Conservation (phyloP, 2,329 filamentous ascomycete genomes). For the Pseudocercospora vitis region DNA sequence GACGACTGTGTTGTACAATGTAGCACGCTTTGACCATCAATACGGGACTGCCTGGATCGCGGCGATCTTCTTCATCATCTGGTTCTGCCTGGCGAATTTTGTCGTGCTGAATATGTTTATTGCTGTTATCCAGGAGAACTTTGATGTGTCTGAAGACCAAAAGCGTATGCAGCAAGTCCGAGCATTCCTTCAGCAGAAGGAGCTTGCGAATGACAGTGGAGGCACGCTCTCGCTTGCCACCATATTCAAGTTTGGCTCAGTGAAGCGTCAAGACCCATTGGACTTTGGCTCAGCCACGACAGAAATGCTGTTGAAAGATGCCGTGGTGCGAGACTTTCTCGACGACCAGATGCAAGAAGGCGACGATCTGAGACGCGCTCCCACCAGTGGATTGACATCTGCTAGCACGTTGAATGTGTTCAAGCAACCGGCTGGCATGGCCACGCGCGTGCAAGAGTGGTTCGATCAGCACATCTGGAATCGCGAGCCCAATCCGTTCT, state of each 20-base stretch:
- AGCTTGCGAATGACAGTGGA: slow-evolving; percentile 67
- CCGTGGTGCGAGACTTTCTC: slow-evolving; percentile 90
- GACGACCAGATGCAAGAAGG: slow-evolving; percentile 62
- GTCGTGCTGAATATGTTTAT: slow-evolving; percentile 99
- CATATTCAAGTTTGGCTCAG: slow-evolving; percentile 63
- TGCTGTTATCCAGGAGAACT: slow-evolving; percentile 99
- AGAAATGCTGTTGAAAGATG: slow-evolving; percentile 95
- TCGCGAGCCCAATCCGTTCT: slow-evolving; percentile 89
- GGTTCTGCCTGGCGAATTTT: slow-evolving; percentile 94
- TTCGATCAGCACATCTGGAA: slow-evolving; percentile 34
- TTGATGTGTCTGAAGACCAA: slow-evolving; percentile 97
- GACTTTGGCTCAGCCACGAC: slow-evolving; percentile 90
- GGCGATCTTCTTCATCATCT: slow-evolving; percentile 84
- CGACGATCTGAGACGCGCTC: slow-evolving; percentile 21
- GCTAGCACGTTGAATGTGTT: slow-evolving; percentile 21
- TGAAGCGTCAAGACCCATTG: slow-evolving; percentile 73
- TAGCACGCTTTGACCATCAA: slow-evolving; percentile 66
- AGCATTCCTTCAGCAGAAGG: slow-evolving; percentile 87
- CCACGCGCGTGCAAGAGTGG: slow-evolving; percentile 27
- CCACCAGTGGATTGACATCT: slow-evolving; percentile 19
- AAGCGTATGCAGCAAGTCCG: slow-evolving; percentile 96
- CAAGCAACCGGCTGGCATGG: slow-evolving; percentile 27
- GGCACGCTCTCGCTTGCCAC: slow-evolving; percentile 70
- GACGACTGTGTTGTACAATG: slow-evolving; percentile 82
- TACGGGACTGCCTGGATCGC: slow-evolving; percentile 86